Conservation (phyloP, 257 asterid species). For the Scutellaria baicalensis region DNA sequence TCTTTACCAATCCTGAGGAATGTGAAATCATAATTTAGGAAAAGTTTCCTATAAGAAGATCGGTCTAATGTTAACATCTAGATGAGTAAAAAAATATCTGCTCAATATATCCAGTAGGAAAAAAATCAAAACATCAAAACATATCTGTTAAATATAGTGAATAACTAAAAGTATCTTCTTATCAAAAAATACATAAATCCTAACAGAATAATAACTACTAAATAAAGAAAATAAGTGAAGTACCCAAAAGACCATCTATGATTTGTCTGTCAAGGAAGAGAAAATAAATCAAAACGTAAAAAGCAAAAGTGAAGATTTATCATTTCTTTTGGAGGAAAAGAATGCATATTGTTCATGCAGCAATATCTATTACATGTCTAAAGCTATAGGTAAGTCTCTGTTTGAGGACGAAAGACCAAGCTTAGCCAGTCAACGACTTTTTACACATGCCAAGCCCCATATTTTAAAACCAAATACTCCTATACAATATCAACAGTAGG, state of each 20-base stretch:
- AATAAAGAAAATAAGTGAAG: slow-evolving; percentile 6
- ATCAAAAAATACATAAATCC: no score
- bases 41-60: slow-evolving; percentile 2
- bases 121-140: neutral
- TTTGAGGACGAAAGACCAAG: slow-evolving; percentile 2
- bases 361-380: neutral
- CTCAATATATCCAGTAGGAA: neutral
- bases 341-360: neutral
- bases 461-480: neutral
- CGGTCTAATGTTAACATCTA: neutral
- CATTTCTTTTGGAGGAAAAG: neutral
- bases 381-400: neutral
- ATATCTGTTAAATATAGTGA: neutral
- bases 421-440: slow-evolving; percentile 7
- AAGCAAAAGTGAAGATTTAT: neutral
- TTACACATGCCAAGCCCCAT: neutral
- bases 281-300: neutral
- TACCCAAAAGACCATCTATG: neutral
- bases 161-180: neutral
- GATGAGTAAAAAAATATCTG: neutral
- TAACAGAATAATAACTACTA: neutral
- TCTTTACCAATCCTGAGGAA: slow-evolving; percentile 67
- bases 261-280: neutral
- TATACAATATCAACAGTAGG: neutral
- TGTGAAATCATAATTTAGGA: slow-evolving; percentile 4